These are phyloP conservation scores for Talaromyces trachyspermus DNA, from an alignment of 495 filamentous ascomycete species.

Conservation along the genomic window DNA sequence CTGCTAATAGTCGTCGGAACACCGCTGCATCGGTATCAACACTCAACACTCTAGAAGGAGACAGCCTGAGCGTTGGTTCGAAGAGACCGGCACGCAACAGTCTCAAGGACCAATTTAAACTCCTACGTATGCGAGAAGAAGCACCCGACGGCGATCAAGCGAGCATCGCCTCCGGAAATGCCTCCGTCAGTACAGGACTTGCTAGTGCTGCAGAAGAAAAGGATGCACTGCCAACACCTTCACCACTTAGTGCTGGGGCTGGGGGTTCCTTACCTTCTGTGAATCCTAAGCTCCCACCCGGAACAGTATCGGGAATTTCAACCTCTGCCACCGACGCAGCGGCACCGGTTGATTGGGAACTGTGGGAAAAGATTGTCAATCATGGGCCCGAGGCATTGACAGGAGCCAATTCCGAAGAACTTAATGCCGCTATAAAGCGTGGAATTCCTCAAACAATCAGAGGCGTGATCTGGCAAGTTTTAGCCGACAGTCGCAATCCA, in stretches of 20 bases:
- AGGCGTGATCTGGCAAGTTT: slow-evolving; percentile 94
- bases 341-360: slow-evolving; percentile 83
- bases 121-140: slow-evolving; percentile 74
- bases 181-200: slow-evolving; percentile 44
- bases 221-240: slow-evolving; percentile 22
- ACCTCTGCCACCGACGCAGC: slow-evolving; percentile 57
- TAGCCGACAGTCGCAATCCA: slow-evolving; percentile 87
- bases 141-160: slow-evolving; percentile 36
- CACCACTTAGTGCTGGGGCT: slow-evolving; percentile 36
- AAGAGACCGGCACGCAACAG: slow-evolving; percentile 55
- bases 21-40: slow-evolving; percentile 71
- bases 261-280: slow-evolving; percentile 44
- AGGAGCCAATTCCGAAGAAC: slow-evolving; percentile 73
- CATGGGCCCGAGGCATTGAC: slow-evolving; percentile 83
- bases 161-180: slow-evolving; percentile 29
- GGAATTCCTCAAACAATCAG: slow-evolving; percentile 93
- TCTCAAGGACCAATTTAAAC: slow-evolving; percentile 79
- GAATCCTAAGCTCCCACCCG: slow-evolving; percentile 63
- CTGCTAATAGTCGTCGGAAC: slow-evolving; percentile 54
- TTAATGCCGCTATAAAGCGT: slow-evolving; percentile 83
- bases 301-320: slow-evolving; percentile 70
- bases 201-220: slow-evolving; percentile 52
- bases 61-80: slow-evolving; percentile 30
- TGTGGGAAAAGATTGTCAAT: slow-evolving; percentile 95
- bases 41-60: slow-evolving; percentile 56